These are phyloP conservation scores for Debaryomyces sp. DNA, from an alignment of 1,139 yeast species.

Conservation along the genomic window DNA sequence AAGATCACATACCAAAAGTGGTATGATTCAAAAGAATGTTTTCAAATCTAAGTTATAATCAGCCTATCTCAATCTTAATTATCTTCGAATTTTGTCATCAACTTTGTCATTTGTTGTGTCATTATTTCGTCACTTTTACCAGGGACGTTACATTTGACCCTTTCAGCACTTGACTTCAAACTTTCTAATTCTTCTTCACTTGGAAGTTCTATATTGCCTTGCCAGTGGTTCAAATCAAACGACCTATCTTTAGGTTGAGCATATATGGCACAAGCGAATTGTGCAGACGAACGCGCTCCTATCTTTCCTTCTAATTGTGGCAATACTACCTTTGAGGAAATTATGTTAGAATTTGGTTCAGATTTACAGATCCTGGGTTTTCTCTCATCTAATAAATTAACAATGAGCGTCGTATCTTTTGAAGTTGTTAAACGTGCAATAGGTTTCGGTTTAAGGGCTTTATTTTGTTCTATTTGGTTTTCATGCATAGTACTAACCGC, in stretches of 20 bases:
- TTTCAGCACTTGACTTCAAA: background rate
- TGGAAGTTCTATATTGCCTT: background rate
- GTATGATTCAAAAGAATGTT: too few species aligned
- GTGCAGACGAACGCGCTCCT: background rate
- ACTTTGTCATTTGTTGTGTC: background rate
- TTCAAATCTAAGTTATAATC: too few species aligned
- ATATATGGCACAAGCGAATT: constrained; percentile 1
- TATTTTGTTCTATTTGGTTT: constrained; percentile 11
- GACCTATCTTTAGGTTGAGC: background rate
- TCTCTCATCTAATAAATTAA: constrained; percentile 12
- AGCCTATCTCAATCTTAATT: too few species aligned
- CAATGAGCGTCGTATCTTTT: constrained; percentile 12
- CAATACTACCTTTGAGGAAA: constrained; percentile 15
- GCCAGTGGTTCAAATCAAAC: background rate
- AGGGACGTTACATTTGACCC: background rate
- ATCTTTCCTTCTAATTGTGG: constrained; percentile 12
- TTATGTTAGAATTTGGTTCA: constrained; percentile 27
- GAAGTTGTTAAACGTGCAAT: too few species aligned
- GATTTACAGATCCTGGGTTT: constrained; percentile 15
- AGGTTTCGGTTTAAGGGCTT: constrained; percentile 6
- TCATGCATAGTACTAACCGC: background rate
- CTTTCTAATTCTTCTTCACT: background rate
- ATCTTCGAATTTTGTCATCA: too few species aligned
- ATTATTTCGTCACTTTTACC: background rate
- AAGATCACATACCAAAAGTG: too few species aligned